A percentile compares a stretch with the other conserved stretches of the same genome.
Conservation (phyloP, 805 yeast genomes). For the Yarrowia keelungensis region DNA sequence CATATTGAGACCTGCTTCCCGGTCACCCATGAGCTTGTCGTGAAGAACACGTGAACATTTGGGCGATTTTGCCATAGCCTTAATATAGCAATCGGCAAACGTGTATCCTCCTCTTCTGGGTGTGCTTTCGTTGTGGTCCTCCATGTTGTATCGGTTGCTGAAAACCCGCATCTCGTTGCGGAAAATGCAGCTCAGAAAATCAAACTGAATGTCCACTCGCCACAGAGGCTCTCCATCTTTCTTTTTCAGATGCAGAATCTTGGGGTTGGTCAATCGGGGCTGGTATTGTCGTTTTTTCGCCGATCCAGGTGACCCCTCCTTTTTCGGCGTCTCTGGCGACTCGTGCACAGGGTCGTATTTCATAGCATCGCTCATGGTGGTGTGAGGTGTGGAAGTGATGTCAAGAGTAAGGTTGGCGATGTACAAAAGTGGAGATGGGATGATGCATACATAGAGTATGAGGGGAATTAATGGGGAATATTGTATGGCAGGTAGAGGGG, state of each 20-base stretch:
- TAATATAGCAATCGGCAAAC: slow-evolving; percentile 82
- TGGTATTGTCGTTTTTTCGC: slow-evolving; percentile 31
- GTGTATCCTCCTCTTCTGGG: slow-evolving; percentile 56
- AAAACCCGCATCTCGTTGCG: slow-evolving; percentile 70
- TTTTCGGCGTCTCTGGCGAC: slow-evolving; percentile 35
- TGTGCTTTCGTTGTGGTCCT: slow-evolving; percentile 41
- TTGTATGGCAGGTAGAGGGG: no score
- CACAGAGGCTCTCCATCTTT: slow-evolving; percentile 92
- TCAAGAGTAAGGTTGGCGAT: not conserved
- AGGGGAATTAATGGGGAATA: no score
- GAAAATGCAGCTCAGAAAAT: slow-evolving; percentile 70
- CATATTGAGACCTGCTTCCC: slow-evolving; percentile 68
- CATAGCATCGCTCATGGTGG: slow-evolving; percentile 17
- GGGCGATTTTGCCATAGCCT: slow-evolving; percentile 80
- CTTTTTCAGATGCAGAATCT: slow-evolving; percentile 66
- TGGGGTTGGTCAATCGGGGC: slow-evolving; percentile 42
- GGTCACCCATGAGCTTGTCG: slow-evolving; percentile 73
- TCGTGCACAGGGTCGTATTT: slow-evolving; percentile 38
- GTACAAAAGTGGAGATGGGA: not conserved
- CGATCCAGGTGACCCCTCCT: slow-evolving; percentile 16
- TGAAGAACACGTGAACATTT: slow-evolving; percentile 84
- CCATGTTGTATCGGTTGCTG: slow-evolving; percentile 53
- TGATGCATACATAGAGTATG: not conserved
- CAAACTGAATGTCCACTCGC: slow-evolving; percentile 86
- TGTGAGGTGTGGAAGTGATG: not conserved